Conservation (phyloP, 345 rosid species). For the Populus simonii region DNA sequence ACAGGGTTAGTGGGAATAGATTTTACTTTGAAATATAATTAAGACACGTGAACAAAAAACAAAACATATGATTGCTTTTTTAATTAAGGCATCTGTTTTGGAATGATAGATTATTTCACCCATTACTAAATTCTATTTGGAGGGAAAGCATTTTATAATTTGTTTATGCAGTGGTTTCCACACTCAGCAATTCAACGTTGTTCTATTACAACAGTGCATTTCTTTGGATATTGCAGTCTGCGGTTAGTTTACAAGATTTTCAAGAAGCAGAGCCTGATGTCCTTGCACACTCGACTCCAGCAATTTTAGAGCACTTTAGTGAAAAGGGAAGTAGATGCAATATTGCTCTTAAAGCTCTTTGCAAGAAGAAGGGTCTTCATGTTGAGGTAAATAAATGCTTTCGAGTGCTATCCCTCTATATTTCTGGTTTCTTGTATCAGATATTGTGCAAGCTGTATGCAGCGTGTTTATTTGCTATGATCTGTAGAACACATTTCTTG, state of each 20-base stretch:
- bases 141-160: neutral
- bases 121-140: neutral
- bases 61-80: neutral
- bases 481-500: neutral
- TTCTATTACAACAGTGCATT: constrained; percentile 15
- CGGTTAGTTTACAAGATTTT: constrained; percentile 66
- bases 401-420: neutral
- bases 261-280: constrained; percentile 91
- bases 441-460: neutral
- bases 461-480: neutral
- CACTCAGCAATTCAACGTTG: neutral
- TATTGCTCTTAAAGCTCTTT: constrained; percentile 75
- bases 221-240: constrained; percentile 47
- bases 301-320: constrained; percentile 65
- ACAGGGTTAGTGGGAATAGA: neutral
- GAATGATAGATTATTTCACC: neutral
- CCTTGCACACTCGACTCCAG: constrained; percentile 62
- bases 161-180: neutral
- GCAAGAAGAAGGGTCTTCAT: constrained; percentile 83
- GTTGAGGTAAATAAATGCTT: constrained; percentile 53
- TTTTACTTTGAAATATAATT: neutral
- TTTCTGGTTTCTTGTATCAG: neutral
- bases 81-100: neutral
- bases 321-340: constrained; percentile 54
- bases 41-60: neutral